Evolutionary conservation across 2,329 filamentous ascomycete species (phyloP).

Genomic region (Cercospora sojina): DNA sequence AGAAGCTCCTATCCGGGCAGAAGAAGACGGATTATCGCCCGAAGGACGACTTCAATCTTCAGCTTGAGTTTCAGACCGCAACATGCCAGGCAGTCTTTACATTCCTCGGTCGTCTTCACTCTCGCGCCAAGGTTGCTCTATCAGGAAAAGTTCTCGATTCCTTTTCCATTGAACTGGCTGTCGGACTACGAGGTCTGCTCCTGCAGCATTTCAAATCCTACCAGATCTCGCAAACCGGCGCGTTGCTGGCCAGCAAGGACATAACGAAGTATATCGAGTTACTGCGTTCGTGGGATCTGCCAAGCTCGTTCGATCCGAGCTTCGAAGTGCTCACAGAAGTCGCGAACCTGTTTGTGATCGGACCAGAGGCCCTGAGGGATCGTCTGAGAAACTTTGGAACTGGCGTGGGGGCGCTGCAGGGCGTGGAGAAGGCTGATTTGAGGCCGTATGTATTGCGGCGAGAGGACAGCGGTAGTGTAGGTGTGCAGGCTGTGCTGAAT

Average conservation of each 20-base stretch:
- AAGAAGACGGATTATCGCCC: conserved; percentile 89
- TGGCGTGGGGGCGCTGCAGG: conserved; percentile 39
- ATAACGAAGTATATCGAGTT: conserved; percentile 90
- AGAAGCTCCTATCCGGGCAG: conserved; percentile 70
- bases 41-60: conserved; percentile 72
- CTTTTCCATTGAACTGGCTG: conserved; percentile 79
- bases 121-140: conserved; percentile 64
- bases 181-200: conserved; percentile 73
- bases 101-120: conserved; percentile 69
- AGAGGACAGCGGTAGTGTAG: conserved; percentile 77
- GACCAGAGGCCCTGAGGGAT: conserved; percentile 56
- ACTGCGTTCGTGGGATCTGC: conserved; percentile 73
- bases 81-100: conserved; percentile 79
- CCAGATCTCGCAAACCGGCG: conserved; percentile 86
- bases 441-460: conserved; percentile 80
- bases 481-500: conserved; percentile 78
- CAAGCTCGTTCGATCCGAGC: conserved; percentile 54
- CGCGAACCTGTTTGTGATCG: conserved; percentile 92
- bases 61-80: conserved; percentile 73
- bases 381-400: conserved; percentile 47
- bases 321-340: conserved; percentile 91
- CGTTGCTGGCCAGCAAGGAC: conserved; percentile 93
- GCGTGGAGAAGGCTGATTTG: conserved; percentile 56
- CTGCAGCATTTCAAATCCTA: conserved; percentile 95
- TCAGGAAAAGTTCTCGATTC: conserved; percentile 80